Percentiles rank a stretch among this genome's conserved stretches.
phyloP scores from a whole-genome alignment of 2,329 filamentous ascomycete genomes.

The Magnaporthales sp. region DNA sequence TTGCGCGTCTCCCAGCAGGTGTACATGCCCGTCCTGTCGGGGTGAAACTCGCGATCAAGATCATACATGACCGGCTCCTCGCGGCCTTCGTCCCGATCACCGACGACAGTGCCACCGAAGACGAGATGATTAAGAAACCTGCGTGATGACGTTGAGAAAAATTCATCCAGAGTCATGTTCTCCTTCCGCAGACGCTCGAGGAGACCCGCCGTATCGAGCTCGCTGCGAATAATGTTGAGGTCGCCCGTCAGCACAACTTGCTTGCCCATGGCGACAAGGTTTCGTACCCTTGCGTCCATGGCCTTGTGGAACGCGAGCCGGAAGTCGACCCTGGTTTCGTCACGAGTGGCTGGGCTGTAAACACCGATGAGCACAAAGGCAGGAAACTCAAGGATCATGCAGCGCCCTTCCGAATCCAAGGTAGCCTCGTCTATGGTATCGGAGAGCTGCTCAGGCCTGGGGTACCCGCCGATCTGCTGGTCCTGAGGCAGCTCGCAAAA shows the following conservation, averaged over 20 bases:
- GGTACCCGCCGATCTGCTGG: slow-evolving; percentile 84
- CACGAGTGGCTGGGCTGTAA: slow-evolving; percentile 84
- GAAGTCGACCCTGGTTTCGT: slow-evolving; percentile 76
- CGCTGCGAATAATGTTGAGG: slow-evolving; percentile 65
- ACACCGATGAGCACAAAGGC: slow-evolving; percentile 90
- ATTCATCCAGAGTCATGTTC: slow-evolving; percentile 59
- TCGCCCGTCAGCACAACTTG: slow-evolving; percentile 81
- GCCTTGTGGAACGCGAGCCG: slow-evolving; percentile 71
- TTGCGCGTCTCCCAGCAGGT: slow-evolving; percentile 95
- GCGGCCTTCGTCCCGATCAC: slow-evolving; percentile 58
- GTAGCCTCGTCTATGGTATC: slow-evolving; percentile 50
- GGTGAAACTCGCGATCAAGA: slow-evolving; percentile 73
- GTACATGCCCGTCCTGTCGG: slow-evolving; percentile 78
- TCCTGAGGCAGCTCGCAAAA: slow-evolving; percentile 68
- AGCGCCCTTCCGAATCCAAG: slow-evolving; percentile 86
- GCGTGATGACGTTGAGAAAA: slow-evolving; percentile 61
- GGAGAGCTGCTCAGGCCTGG: slow-evolving; percentile 55
- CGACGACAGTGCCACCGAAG: slow-evolving; percentile 52
- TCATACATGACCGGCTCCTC: slow-evolving; percentile 67
- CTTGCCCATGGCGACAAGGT: slow-evolving; percentile 72
- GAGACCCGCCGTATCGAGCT: slow-evolving; percentile 69
- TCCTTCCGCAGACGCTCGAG: slow-evolving; percentile 65
- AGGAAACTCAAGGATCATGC: slow-evolving; percentile 84
- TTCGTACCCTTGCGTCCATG: slow-evolving; percentile 76
- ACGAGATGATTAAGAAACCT: slow-evolving; percentile 82